Conservation (phyloP, 768 basidiomycete species). For the Serendipita vermifera region DNA sequence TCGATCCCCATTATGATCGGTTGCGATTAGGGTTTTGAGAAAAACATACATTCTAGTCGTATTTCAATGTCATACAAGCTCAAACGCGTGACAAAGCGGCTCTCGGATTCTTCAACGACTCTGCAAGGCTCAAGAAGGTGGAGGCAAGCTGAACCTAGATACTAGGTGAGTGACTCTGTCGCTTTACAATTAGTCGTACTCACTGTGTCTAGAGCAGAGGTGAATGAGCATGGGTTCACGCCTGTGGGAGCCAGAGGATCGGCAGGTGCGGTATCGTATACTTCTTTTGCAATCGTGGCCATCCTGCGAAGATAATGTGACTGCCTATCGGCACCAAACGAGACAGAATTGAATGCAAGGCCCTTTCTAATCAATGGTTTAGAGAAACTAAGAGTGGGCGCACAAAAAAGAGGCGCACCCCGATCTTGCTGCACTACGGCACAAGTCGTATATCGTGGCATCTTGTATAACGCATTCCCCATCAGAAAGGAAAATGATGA, state of each 20-base stretch:
- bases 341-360: slow-evolving; percentile 45
- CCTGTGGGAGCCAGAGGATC: slow-evolving; percentile 28
- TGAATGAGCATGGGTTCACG: slow-evolving; percentile 33
- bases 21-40: too few species aligned
- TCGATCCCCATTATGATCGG: too few species aligned
- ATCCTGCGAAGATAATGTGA: slow-evolving; percentile 31
- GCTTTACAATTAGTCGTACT: not conserved
- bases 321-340: slow-evolving; percentile 32
- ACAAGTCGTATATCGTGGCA: slow-evolving; percentile 28
- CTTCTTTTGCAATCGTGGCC: slow-evolving; percentile 37
- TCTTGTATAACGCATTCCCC: slow-evolving; percentile 35
- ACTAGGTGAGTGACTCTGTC: slow-evolving; percentile 20
- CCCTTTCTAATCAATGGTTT: slow-evolving; percentile 30
- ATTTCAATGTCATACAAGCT: not conserved
- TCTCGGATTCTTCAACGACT: slow-evolving; percentile 43
- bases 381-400: not conserved
- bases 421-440: slow-evolving; percentile 30
- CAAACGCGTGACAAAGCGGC: slow-evolving; percentile 18
- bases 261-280: slow-evolving; percentile 32
- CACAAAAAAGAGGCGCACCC: slow-evolving; percentile 26
- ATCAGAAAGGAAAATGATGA: slow-evolving; percentile 46
- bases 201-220: slow-evolving; percentile 41
- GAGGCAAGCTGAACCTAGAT: slow-evolving; percentile 43
- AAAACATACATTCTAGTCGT: too few species aligned
- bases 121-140: slow-evolving; percentile 45